Percentiles rank a stretch among this genome's conserved stretches.
Evolutionary conservation across 495 filamentous ascomycete genomes (phyloP).

Genomic region (Annulohypoxylon stygium): DNA sequence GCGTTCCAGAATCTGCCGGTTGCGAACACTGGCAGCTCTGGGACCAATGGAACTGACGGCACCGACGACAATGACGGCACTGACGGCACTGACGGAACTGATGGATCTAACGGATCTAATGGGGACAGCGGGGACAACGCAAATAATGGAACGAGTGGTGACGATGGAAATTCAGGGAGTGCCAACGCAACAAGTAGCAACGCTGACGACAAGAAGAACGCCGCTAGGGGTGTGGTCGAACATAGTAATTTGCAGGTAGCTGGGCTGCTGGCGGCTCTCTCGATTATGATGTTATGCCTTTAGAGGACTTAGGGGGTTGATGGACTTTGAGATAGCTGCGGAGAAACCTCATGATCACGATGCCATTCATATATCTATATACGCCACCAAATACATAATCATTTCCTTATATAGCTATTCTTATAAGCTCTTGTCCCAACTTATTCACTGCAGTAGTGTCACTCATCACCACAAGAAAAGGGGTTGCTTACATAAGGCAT

Average conservation of each 20-base stretch:
- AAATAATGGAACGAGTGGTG: background rate
- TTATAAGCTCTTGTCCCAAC: no score
- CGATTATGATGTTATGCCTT: slow-evolving; percentile 6
- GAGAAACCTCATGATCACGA: background rate
- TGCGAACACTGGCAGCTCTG: background rate
- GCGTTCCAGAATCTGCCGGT: slow-evolving; percentile 1
- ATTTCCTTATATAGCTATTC: no score
- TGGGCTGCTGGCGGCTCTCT: slow-evolving; percentile 8
- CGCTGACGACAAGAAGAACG: slow-evolving; percentile 11
- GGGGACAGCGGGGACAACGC: background rate
- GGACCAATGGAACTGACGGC: background rate
- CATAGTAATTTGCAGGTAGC: background rate
- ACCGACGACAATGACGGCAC: background rate
- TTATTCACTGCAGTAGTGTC: no score
- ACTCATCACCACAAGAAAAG: no score
- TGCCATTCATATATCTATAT: no score
- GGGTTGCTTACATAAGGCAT: no score
- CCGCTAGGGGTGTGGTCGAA: slow-evolving; percentile 1
- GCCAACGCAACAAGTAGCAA: background rate
- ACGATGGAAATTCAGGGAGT: background rate
- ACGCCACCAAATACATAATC: no score
- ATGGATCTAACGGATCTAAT: background rate
- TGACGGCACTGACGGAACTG: background rate
- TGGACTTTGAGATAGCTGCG: background rate
- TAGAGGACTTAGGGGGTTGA: background rate